Evolutionary conservation across 2,329 filamentous ascomycete species (phyloP).

Genomic region (Fusarium sacchari): DNA sequence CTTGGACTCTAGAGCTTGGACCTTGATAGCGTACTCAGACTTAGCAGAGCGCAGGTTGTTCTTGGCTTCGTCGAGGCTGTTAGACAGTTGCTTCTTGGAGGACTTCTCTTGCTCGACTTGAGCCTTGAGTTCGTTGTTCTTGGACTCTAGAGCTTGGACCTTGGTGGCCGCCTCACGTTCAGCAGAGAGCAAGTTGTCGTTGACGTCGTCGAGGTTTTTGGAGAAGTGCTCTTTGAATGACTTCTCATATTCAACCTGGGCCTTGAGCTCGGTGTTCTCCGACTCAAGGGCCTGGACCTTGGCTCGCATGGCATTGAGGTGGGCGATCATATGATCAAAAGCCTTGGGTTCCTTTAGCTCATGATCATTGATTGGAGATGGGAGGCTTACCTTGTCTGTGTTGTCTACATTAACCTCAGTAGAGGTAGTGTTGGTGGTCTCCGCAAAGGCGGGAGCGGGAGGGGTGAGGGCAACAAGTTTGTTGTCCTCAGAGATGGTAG

Average conservation of each 20-base stretch:
- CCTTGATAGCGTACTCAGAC: background rate
- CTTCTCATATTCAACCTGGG: rapidly evolving
- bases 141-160: background rate
- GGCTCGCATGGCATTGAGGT: background rate
- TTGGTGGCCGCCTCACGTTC: background rate
- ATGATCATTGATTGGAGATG: background rate
- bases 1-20: background rate
- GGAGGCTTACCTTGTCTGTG: background rate
- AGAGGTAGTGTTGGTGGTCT: background rate
- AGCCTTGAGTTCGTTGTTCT: background rate
- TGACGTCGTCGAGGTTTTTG: background rate
- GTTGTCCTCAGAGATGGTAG: background rate
- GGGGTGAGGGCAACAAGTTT: background rate
- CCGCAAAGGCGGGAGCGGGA: background rate
- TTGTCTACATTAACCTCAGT: rapidly evolving
- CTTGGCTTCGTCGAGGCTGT: background rate
- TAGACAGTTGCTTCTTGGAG: background rate
- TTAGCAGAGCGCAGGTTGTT: background rate
- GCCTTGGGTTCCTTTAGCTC: background rate
- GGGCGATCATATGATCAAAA: background rate
- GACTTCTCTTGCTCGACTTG: background rate
- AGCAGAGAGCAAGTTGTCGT: background rate
- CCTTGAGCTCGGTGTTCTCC: background rate
- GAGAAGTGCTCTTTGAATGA: background rate
- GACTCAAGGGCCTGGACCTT: background rate